phyloP scores from a whole-genome alignment of 495 filamentous ascomycete species.

The Saxophila tyrrhenica region DNA sequence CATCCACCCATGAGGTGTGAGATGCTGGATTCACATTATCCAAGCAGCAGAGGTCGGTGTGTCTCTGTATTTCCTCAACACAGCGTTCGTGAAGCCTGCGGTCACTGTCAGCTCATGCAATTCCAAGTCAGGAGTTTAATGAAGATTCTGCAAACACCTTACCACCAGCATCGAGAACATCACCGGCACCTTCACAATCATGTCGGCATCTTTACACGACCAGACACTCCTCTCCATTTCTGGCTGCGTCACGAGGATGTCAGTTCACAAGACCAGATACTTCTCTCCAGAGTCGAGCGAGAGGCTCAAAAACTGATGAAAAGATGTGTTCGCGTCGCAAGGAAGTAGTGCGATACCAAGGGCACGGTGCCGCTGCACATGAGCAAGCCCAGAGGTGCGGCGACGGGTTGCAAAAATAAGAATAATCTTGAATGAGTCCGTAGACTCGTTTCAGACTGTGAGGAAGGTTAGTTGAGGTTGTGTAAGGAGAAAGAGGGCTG shows the following conservation, averaged over 20 bases:
- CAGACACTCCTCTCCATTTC: too few species aligned
- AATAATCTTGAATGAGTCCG: slow-evolving; percentile 24
- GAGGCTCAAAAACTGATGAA: slow-evolving; percentile 15
- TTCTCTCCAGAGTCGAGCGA: slow-evolving; percentile 11
- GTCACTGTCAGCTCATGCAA: neutral
- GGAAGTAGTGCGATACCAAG: slow-evolving; percentile 81
- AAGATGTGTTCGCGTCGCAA: slow-evolving; percentile 70
- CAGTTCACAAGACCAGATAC: too few species aligned
- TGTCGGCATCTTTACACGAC: too few species aligned
- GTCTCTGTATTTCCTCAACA: neutral
- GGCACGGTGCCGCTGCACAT: slow-evolving; percentile 65
- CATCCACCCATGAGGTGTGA: too few species aligned
- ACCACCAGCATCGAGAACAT: too few species aligned
- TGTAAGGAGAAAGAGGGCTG: neutral
- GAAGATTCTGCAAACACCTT: neutral
- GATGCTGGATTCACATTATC: too few species aligned
- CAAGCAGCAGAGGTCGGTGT: too few species aligned
- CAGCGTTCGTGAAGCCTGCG: neutral
- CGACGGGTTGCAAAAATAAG: slow-evolving; percentile 37
- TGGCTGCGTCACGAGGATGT: too few species aligned
- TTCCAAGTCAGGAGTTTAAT: neutral
- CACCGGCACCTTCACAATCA: neutral
- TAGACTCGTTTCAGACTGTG: slow-evolving; percentile 12
- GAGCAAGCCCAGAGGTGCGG: slow-evolving; percentile 70
- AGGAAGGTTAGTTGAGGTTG: neutral